phyloP scores from a whole-genome alignment of 2,329 filamentous ascomycete species.

The Fonsecaea monophora region DNA sequence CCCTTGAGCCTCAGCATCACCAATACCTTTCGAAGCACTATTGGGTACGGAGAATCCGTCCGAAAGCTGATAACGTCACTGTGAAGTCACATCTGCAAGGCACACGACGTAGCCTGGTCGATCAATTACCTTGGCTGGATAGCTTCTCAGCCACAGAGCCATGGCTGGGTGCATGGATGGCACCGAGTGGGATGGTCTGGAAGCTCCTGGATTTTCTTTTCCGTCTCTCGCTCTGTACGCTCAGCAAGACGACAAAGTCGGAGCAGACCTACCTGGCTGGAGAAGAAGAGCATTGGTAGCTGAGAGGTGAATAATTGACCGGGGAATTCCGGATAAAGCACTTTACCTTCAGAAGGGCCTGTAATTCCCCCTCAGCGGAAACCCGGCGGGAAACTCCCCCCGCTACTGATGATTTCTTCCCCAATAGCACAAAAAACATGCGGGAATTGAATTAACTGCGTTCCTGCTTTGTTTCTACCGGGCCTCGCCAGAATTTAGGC shows the following conservation, averaged over 20 bases:
- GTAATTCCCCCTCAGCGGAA: conserved; percentile 16
- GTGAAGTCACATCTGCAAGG: conserved; percentile 21
- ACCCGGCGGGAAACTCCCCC: conserved; percentile 12
- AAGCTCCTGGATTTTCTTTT: not conserved
- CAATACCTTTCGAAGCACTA: not conserved
- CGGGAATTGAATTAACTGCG: conserved; percentile 4
- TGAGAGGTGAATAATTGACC: not conserved
- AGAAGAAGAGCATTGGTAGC: not conserved
- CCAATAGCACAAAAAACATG: conserved; percentile 9
- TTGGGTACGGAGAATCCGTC: not conserved
- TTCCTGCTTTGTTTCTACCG: not conserved
- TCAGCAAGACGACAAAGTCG: not conserved
- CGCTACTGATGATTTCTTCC: not conserved
- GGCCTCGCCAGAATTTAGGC: conserved; percentile 6
- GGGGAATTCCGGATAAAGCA: conserved; percentile 9
- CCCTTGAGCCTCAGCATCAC: not conserved
- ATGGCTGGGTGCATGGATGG: no score
- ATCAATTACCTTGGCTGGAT: not conserved
- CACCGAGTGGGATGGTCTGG: not conserved
- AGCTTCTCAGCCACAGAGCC: not conserved
- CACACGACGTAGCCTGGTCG: not conserved
- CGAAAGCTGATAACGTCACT: conserved; percentile 10
- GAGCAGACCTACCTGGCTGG: not conserved
- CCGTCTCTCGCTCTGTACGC: not conserved
- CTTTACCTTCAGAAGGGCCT: not conserved